Base-by-base conservation (phyloP, 2,329 filamentous ascomycete genomes). In the Ophiocordyceps unilateralis region DNA sequence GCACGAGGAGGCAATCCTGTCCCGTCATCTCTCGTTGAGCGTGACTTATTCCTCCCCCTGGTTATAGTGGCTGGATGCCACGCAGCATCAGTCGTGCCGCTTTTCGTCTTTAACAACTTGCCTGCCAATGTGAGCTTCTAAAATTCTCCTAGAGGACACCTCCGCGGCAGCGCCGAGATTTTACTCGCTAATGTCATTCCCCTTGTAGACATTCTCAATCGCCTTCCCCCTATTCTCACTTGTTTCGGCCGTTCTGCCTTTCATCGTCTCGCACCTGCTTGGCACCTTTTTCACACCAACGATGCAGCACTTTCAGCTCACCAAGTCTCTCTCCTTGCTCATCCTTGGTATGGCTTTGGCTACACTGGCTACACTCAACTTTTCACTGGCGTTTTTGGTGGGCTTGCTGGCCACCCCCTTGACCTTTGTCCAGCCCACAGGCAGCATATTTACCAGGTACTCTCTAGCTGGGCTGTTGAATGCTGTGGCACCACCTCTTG, bases 331-430 rank as follows among this genome's bases (percentile, higher is more conserved):
- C 66, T 93, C 87, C 6, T 75, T 96, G n/a, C 76, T 98, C 12
- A 69, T 93, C 10, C 74, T 96, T 0, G 91, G 91, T 53, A 84
- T 95, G 67, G 88, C 86, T 53, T 77, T 98, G 49, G 88, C 88
- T 12, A 82, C 88, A 1, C 80, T 98, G 12, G 89, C 91, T 2
- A 98, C 89, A 0, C 74, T 98, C 42, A 98, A 98, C 63, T 98
- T 98, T 68, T 87, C 83, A 3, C 78, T 95, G 14, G 80, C 86
- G 40, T 81, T 96, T 56, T 68, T 94, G 32, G 69, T 95, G 41
- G 91, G 91, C 32, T 65, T 96, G 2, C 65, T 89, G 39, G 78
- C 84, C 38, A 67, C 75, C 4, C 89, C 89, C 0, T 67, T 96
- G 14, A 80, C 78, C n/a, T 95, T 94, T 57, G 67, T 81, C 17